These are phyloP conservation scores for Acanthamoeba polyphaga DNA, from an alignment of 208 protist genomes.

Conservation along the genomic window DNA sequence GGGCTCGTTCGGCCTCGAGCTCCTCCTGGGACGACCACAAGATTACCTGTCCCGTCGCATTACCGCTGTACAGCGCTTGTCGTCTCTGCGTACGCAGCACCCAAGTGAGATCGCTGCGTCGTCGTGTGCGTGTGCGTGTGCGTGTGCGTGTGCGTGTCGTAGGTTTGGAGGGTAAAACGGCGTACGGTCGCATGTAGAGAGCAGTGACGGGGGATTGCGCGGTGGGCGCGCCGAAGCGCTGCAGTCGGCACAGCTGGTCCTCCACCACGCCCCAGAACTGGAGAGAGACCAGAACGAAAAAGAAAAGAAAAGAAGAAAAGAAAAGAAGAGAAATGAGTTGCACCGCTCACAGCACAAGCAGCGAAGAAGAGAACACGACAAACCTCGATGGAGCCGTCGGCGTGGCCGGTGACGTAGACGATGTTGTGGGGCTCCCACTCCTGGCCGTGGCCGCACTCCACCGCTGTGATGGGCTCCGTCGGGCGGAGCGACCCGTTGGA, in stretches of 20 bases:
- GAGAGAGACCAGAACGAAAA: neutral
- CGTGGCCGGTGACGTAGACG: conserved; percentile 64
- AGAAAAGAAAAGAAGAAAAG: neutral
- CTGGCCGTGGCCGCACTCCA: conserved; percentile 49
- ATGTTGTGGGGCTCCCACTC: conserved; percentile 29
- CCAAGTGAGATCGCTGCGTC: neutral
- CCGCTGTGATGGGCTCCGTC: conserved; percentile 55
- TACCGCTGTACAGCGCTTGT: conserved; percentile 62
- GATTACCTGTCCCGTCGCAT: conserved; percentile 42
- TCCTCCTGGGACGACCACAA: conserved; percentile 39
- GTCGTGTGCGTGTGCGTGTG: no score
- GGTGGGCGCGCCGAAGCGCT: conserved; percentile 46
- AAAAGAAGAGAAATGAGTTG: neutral
- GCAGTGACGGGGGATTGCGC: conserved; percentile 35
- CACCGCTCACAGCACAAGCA: neutral
- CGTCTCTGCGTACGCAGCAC: neutral
- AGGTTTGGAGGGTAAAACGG: neutral
- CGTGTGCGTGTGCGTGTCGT: neutral
- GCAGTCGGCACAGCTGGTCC: conserved; percentile 43
- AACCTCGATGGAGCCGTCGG: conserved; percentile 53
- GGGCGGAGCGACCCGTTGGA: conserved; percentile 25
- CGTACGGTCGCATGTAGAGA: conserved; percentile 54
- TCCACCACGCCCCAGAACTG: conserved; percentile 43
- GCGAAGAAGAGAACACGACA: neutral
- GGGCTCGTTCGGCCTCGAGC: conserved; percentile 42